A percentile compares a stretch with the other conserved stretches of the same genome.
phyloP scores from a whole-genome alignment of 2,329 filamentous ascomycete species.

The Phaeophleospora eucalypticola region DNA sequence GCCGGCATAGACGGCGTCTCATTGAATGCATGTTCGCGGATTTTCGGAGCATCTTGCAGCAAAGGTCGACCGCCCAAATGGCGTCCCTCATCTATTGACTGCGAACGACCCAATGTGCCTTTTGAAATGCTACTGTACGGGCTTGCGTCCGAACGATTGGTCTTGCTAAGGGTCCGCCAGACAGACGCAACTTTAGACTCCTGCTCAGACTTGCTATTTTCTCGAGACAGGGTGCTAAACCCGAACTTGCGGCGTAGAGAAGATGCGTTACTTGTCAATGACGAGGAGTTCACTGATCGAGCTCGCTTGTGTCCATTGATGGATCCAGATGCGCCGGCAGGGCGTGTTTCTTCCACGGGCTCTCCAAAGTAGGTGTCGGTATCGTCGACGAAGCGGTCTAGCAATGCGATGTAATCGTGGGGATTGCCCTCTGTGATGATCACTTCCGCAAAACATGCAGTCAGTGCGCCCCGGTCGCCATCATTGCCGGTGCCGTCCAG shows the following conservation, averaged over 20 bases:
- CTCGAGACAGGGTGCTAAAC: conserved; percentile 65
- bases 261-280: conserved; percentile 78
- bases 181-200: conserved; percentile 70
- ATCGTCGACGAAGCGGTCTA: conserved; percentile 86
- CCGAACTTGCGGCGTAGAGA: conserved; percentile 82
- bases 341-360: conserved; percentile 28
- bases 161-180: conserved; percentile 87
- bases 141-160: conserved; percentile 55
- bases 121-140: conserved; percentile 64
- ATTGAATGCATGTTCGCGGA: background rate
- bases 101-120: conserved; percentile 63
- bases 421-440: conserved; percentile 73
- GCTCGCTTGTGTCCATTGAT: conserved; percentile 45
- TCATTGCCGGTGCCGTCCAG: conserved; percentile 89
- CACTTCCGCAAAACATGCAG: conserved; percentile 82
- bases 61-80: conserved; percentile 47
- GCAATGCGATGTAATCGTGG: conserved; percentile 78
- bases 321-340: conserved; percentile 20
- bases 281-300: conserved; percentile 63
- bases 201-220: conserved; percentile 70
- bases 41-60: conserved; percentile 51
- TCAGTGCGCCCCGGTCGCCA: conserved; percentile 81
- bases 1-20: conserved; percentile 11
- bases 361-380: conserved; percentile 84
- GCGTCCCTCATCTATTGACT: conserved; percentile 69